Base-by-base conservation (phyloP, 202 grass and related monocot species). In the Musa balbisiana region DNA sequence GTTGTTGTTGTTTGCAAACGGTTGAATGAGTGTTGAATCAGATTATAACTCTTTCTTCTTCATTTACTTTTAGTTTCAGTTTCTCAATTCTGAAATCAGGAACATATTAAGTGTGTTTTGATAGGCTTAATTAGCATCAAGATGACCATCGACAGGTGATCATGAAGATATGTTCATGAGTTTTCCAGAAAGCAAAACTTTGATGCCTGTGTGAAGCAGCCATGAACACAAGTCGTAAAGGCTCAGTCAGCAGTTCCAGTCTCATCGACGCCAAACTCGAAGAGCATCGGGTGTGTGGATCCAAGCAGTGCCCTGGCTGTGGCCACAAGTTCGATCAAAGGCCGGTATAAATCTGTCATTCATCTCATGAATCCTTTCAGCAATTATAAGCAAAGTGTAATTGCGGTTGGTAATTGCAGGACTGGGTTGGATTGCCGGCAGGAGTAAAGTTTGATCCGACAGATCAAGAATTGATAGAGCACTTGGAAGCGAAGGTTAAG, bases 391-490 rank as follows among this genome's bases (percentile, higher is more conserved):
- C 33, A 6, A 43, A 43, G 33, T 8, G 4, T 43, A 43, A 43
- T 43, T 43, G 5, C 5, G 33, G 4, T 43, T 43, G 33, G 33
- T 43, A 14, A 23, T 72, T 78, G 56, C 62, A 93, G 86, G 93
- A 97, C 83, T 93, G 90, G 93, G 76, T 93, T 52, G 90, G 94
- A 53, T 77, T 98, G 68, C 94, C 94, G 4, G 90, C 94, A 50
- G 94, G 94, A 49, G 94, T 97, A 73, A 97, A 97, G 77, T 97
- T 97, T 27, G 91, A 98, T 76, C 94, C 94, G 9, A 93, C 87
- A 11, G 94, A 98, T 87, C 91, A 91, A 82, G 94, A 93, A 71
- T 82, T 98, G 77, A 91, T 98, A 73, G 94, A 93, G 74, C 94
- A 98, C 81, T 86, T 98, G 11, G 88, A 98, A 63, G 86, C 88